A percentile compares a stretch with the other conserved stretches of the same genome.
Evolutionary conservation across 192 early-diverging fungal genomes (phyloP).

Genomic region (Gonapodya sp.): DNA sequence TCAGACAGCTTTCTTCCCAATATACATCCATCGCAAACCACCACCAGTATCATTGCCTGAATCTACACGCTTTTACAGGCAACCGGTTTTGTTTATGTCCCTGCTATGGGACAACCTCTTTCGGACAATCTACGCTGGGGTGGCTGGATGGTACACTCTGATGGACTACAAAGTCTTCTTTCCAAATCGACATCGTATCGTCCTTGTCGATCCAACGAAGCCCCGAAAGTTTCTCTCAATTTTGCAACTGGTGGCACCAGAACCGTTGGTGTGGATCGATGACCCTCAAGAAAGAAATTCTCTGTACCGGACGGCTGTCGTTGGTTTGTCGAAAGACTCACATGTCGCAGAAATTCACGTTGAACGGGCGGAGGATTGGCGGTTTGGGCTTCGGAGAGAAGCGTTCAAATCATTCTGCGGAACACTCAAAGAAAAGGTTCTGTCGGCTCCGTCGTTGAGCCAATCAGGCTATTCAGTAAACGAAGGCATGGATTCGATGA

Average conservation of each 20-base stretch:
- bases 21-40: background rate
- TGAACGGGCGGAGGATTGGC: conserved; percentile 16
- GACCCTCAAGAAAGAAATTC: background rate
- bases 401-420: conserved; percentile 19
- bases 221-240: conserved; percentile 17
- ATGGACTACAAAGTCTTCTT: conserved; percentile 29
- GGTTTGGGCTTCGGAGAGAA: conserved; percentile 17
- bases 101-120: conserved; percentile 28
- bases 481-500: background rate
- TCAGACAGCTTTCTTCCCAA: background rate
- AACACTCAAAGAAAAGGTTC: conserved; percentile 11
- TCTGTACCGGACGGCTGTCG: conserved; percentile 19
- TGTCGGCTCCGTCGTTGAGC: background rate
- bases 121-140: conserved; percentile 27
- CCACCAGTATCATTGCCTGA: background rate
- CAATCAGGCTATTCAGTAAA: background rate
- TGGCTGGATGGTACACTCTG: conserved; percentile 28
- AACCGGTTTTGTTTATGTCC: conserved; percentile 25
- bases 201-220: conserved; percentile 19
- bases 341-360: conserved; percentile 23
- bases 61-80: background rate
- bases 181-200: conserved; percentile 19
- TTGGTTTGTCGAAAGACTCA: conserved; percentile 22
- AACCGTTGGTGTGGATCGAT: conserved; percentile 13
- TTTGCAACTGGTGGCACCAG: conserved; percentile 19